phyloP scores from a whole-genome alignment of 1,284 basidiomycete species.

The Baeospora myosura region DNA sequence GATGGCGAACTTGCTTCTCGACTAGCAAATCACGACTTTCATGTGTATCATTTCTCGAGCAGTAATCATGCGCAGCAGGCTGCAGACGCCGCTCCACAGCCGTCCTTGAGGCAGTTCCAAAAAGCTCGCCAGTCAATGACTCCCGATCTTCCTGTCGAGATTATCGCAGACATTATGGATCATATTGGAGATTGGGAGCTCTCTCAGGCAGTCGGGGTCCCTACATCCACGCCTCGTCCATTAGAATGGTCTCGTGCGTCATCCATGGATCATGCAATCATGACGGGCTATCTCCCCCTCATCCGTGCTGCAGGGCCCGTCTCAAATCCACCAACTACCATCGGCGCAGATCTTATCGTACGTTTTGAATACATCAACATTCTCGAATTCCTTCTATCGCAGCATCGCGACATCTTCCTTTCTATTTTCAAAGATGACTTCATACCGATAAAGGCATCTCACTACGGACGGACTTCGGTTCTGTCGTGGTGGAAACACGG shows the following conservation, averaged over 20 bases:
- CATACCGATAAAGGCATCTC: conserved; percentile 67
- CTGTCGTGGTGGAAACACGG: conserved; percentile 75
- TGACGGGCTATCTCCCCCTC: conserved; percentile 51
- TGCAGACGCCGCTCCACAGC: conserved; percentile 15
- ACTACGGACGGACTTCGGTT: conserved; percentile 63
- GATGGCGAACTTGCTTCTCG: conserved; percentile 57
- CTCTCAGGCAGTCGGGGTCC: conserved; percentile 64
- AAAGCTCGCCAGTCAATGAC: conserved; percentile 23
- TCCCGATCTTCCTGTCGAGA: conserved; percentile 64
- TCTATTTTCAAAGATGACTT: conserved; percentile 55
- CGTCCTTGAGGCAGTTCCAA: conserved; percentile 18
- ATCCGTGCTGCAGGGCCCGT: conserved; percentile 52
- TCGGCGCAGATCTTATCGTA: conserved; percentile 58
- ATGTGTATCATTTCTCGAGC: conserved; percentile 57
- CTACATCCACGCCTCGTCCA: conserved; percentile 58
- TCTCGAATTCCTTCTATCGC: conserved; percentile 60
- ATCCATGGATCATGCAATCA: conserved; percentile 58
- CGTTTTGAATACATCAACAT: conserved; percentile 71
- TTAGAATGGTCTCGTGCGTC: conserved; percentile 65
- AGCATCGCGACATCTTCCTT: conserved; percentile 56
- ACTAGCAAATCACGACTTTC: conserved; percentile 63
- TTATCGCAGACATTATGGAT: conserved; percentile 70
- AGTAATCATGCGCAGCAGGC: conserved; percentile 18
- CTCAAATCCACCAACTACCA: conserved; percentile 51
- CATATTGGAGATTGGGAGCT: conserved; percentile 77